These are phyloP conservation scores for Serendipita indica DNA, from an alignment of 768 basidiomycete species.

Conservation along the genomic window DNA sequence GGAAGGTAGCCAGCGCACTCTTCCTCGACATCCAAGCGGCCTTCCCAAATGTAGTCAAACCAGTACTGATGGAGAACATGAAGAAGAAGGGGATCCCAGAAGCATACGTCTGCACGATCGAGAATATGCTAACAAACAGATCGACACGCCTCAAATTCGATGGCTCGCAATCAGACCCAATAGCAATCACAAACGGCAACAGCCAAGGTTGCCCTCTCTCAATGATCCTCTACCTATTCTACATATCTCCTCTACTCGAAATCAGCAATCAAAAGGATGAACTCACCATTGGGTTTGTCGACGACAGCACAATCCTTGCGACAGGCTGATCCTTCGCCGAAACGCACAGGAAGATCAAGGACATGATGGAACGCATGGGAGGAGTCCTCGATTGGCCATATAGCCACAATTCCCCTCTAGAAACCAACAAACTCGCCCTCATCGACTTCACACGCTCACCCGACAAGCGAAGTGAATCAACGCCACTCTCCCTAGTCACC, in stretches of 20 bases:
- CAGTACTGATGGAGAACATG: slow-evolving; percentile 13
- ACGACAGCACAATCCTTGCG: slow-evolving; percentile 11
- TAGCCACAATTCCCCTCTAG: not conserved
- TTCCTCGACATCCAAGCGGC: slow-evolving; percentile 10
- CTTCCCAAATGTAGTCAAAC: slow-evolving; percentile 12
- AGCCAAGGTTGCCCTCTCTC: slow-evolving; percentile 16
- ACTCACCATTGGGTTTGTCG: slow-evolving; percentile 7
- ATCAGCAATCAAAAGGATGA: not conserved
- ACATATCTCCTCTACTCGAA: slow-evolving; percentile 13
- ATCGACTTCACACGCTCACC: slow-evolving; percentile 4
- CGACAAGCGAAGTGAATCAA: not conserved
- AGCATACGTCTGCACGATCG: not conserved
- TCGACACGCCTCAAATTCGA: slow-evolving; percentile 8
- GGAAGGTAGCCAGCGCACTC: not conserved
- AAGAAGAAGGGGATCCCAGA: slow-evolving; percentile 7
- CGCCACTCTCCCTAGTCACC: not conserved
- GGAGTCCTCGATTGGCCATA: not conserved
- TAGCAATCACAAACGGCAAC: slow-evolving; percentile 3
- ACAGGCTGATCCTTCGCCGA: not conserved
- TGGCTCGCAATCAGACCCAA: slow-evolving; percentile 1
- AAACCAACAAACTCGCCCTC: slow-evolving; percentile 4
- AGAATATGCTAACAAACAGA: slow-evolving; percentile 9
- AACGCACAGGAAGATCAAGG: not conserved
- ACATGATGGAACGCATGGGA: not conserved
- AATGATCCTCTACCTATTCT: slow-evolving; percentile 15